Base-by-base conservation (phyloP, 208 protist species). In the Leishmania major region DNA sequence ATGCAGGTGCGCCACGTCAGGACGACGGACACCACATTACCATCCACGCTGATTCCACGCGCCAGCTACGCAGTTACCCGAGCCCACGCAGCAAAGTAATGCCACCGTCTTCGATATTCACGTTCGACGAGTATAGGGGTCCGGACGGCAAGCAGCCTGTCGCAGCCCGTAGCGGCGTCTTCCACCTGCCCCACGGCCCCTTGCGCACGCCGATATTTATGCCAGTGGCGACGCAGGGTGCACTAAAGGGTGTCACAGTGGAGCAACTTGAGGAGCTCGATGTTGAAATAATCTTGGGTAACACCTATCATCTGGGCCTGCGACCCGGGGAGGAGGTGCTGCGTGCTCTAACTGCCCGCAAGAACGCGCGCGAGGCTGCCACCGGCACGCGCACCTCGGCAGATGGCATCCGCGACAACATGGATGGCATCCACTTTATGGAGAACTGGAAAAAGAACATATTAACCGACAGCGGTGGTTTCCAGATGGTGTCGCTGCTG, bases 401-500 rank as follows among this genome's bases (percentile, higher is more conserved):
- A 19, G 85, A 86, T 51, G 77, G 77, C 0, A 89, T 97, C 40
- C 82, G 87, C 28, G 87, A 99, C 79, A 92, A 97, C 70, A 94
- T 99, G 84, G 98, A 99, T 78, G 99, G 99, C 6, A 95, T 99
- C 45, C 99, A 99, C 84, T 96, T 98, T 43, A 96, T 99, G 57
- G 98, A 99, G 90, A 96, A 96, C 66, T 99, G 99, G 98, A 88
- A 90, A 75, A 81, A 96, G 11, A 98, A 97, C 79, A 95, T 99
- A 49, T 86, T 99, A 8, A 99, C 99, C 1, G 99, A 99, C 90
- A 98, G 91, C 79, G 99, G 99, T 57, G 99, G 99, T 25, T 99
- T 99, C 85, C 98, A 99, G 85, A 99, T 99, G 99, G 99, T 99
- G 37, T 99, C 98, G 62, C 86, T 99, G 13, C 91, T 99, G 15